These are phyloP conservation scores for Myxozyma monticola DNA, from an alignment of 805 yeast genomes.

Conservation along the genomic window DNA sequence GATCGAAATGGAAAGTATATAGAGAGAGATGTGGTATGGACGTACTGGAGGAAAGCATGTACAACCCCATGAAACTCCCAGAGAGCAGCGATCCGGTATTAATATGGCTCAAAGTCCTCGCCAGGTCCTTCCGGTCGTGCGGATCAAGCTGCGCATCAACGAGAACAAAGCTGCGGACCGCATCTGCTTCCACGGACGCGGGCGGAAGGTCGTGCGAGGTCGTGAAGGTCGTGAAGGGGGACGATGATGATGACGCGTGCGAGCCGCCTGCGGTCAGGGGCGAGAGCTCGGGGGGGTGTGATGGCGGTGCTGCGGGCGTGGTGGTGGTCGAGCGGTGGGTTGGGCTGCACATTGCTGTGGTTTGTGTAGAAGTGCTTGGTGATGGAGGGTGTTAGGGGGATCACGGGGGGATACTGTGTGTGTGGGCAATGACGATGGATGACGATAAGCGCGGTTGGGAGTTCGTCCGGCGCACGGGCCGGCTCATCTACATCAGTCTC, in stretches of 20 bases:
- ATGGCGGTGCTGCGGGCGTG: too few relatives aligned
- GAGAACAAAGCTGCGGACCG: conserved; percentile 4
- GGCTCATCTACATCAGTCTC: too few relatives aligned
- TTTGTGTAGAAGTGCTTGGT: too few relatives aligned
- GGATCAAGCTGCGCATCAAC: conserved; percentile 11
- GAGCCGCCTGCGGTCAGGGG: not conserved
- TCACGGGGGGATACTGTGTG: not conserved
- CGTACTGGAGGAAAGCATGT: conserved; percentile 5
- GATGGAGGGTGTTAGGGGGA: not conserved
- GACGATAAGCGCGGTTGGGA: not conserved
- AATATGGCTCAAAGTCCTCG: conserved; percentile 7
- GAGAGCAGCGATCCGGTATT: conserved; percentile 15
- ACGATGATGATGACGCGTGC: not conserved
- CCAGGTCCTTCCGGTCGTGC: conserved; percentile 12
- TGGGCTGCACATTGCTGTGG: too few relatives aligned
- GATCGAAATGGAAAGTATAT: not conserved
- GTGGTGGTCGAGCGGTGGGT: too few relatives aligned
- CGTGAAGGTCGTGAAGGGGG: not conserved
- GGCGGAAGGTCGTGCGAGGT: too few relatives aligned
- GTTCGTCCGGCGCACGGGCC: too few relatives aligned
- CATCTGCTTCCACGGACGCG: not conserved
- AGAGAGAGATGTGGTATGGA: not conserved
- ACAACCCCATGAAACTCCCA: conserved; percentile 9
- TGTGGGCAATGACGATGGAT: not conserved
- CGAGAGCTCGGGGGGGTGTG: too few relatives aligned